A percentile compares a stretch with the other conserved stretches of the same genome.
Conservation (phyloP, 257 asterid genomes). For the Gentiana dahurica region DNA sequence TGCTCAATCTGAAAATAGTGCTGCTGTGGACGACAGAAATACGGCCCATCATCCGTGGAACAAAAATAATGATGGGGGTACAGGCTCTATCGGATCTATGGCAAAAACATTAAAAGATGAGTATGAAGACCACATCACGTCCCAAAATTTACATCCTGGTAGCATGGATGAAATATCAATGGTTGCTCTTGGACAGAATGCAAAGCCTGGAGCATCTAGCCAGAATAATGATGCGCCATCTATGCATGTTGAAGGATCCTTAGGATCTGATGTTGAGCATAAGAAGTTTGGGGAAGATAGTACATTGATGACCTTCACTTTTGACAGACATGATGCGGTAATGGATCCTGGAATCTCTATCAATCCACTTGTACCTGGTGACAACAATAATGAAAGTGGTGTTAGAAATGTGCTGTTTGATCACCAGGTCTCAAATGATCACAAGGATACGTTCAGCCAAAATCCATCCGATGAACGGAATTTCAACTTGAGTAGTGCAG, state of each 20-base stretch:
- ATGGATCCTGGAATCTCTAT: constrained; percentile 21
- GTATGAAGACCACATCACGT: constrained; percentile 14
- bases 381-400: constrained; percentile 26
- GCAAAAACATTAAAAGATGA: constrained; percentile 10
- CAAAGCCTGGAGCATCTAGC: constrained; percentile 19
- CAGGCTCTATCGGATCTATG: constrained; percentile 21
- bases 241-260: constrained; percentile 20
- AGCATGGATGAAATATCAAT: constrained; percentile 15
- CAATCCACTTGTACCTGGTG: constrained; percentile 34
- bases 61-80: constrained; percentile 17
- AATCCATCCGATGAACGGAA: constrained; percentile 24
- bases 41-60: constrained; percentile 17
- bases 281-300: constrained; percentile 13
- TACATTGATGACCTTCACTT: constrained; percentile 18
- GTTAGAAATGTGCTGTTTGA: constrained; percentile 22
- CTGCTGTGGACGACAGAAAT: constrained; percentile 19
- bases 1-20: constrained; percentile 18
- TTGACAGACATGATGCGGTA: constrained; percentile 28
- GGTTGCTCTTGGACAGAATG: constrained; percentile 20
- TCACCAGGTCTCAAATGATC: constrained; percentile 23
- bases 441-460: constrained; percentile 18
- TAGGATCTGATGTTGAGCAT: constrained; percentile 26
- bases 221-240: constrained; percentile 13
- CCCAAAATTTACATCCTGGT: constrained; percentile 22
- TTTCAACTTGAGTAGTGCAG: constrained; percentile 30